A percentile compares a stretch with the other conserved stretches of the same genome.
Conservation (phyloP, 306 rosid genomes). For the peach (Prunus persica) region Prunus_persica_NCBIv2 NC_034014.1:2340501-2341000, state of each 20-base stretch:
- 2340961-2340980: not conserved
- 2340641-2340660: not conserved
- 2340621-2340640: constrained; percentile 67
- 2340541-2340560: constrained; percentile 51
- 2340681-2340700: too few relatives aligned
- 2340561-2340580: constrained; percentile 78
- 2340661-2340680: not conserved
- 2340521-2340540: not conserved
- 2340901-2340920: too few relatives aligned
- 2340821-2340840: too few relatives aligned
- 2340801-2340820: too few relatives aligned
- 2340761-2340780: too few relatives aligned
- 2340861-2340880: too few relatives aligned
- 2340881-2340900: too few relatives aligned
- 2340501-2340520: not conserved
- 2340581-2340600: constrained; percentile 75
- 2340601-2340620: constrained; percentile 63
- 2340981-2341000: not conserved
- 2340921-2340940: too few relatives aligned
- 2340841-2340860: not conserved
- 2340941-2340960: not conserved
- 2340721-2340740: too few relatives aligned
- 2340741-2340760: too few relatives aligned
- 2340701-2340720: too few relatives aligned
- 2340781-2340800: not conserved